Base-by-base conservation (phyloP, 169 alveolate genomes). In the Eimeria praecox region DNA sequence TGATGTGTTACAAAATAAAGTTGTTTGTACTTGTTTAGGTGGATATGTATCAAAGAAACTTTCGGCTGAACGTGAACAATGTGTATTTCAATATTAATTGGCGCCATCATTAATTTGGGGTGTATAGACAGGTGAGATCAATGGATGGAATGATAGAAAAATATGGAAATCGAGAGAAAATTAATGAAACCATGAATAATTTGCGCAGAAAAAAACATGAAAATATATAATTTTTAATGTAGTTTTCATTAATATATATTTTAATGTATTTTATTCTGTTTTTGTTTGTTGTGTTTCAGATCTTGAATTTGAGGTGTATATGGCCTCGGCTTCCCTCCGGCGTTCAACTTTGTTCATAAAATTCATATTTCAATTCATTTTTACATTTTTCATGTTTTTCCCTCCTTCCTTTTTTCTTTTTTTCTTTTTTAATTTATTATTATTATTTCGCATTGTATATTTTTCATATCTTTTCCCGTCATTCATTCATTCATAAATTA, bases 1-100 rank as follows among this genome's bases (percentile, higher is more conserved):
- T n/a, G 75, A 62, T 62, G 49, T 73, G 8, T 4, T 73, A 8
- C 46, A 73, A 27, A 35, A 35, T 35, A 73, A 73, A 73, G 49
- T 73, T 27, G 49, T 73, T 20, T 73, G 83, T 38, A 73, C 83
- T 3, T 73, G 83, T 46, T n/a, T 73, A 20, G 83, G 83, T 24
- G 83, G 83, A 14, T 73, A 73, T 35, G 49, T 73, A 6, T 33
- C 42, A 5, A 73, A 73, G 22, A 35, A 33, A 38, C 83, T 62
- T n/a, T 62, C 75, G 9, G 30, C 6, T 27, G 83, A 73, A 20
- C n/a, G 38, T 5, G 83, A 73, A 38, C 52, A 73, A 30, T 73
- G 83, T 46, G 49, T 73, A 40, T 73, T 35, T 30, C 35, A 62
- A 18, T 62, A 62, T n/a, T 62, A 16, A n/a, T 62, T 18, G 38